Evolutionary conservation across 2,329 filamentous ascomycete genomes (phyloP).

Genomic region (Pseudocercospora crystallina): DNA sequence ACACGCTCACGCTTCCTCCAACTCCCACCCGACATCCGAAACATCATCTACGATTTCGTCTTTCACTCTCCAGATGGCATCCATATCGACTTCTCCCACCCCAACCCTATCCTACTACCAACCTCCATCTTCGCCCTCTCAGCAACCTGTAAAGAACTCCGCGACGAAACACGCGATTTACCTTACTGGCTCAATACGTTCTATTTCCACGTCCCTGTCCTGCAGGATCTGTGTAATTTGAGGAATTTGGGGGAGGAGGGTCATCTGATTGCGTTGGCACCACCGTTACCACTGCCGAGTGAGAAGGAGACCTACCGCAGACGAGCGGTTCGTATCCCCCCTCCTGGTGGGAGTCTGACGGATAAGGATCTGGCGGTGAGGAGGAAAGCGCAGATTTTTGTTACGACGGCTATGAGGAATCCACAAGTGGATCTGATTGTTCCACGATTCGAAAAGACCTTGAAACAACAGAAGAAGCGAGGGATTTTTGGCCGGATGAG

Average conservation of each 20-base stretch:
- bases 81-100: conserved; percentile 11
- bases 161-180: conserved; percentile 14
- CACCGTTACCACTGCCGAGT: background rate
- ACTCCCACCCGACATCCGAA: conserved; percentile 18
- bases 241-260: background rate
- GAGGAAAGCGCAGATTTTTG: conserved; percentile 15
- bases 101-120: background rate
- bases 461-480: conserved; percentile 2
- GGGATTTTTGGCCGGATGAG: conserved; percentile 5
- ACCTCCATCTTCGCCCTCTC: conserved; percentile 10
- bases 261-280: background rate
- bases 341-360: conserved; percentile 6
- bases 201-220: conserved; percentile 17
- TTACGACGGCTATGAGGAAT: conserved; percentile 17
- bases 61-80: conserved; percentile 14
- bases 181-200: conserved; percentile 22
- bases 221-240: conserved; percentile 15
- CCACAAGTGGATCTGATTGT: conserved; percentile 14
- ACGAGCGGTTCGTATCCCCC: conserved; percentile 3
- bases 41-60: conserved; percentile 21
- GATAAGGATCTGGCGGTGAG: conserved; percentile 3
- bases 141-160: conserved; percentile 17
- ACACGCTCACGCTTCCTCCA: conserved; percentile 2
- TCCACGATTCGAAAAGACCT: background rate
- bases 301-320: background rate